Evolutionary conservation across 768 basidiomycete genomes (phyloP).

Genomic region (Omphalotus guepiniiformis): DNA sequence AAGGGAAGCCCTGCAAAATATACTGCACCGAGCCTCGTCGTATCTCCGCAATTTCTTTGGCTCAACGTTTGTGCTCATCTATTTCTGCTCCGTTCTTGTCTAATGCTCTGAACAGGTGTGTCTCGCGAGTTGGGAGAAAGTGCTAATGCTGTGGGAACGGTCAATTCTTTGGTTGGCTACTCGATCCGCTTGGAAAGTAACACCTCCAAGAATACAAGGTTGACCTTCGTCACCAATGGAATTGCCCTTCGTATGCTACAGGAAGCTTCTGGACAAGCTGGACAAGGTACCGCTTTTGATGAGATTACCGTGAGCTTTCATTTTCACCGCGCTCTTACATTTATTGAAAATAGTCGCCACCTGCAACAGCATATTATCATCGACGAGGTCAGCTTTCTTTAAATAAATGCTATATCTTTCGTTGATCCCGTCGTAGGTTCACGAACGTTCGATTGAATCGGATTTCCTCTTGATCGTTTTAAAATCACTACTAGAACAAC

Average conservation of each 20-base stretch:
- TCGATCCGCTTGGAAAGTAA: conserved; percentile 91
- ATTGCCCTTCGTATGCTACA: conserved; percentile 98
- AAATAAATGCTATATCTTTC: conserved; percentile 2
- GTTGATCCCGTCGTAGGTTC: conserved; percentile 51
- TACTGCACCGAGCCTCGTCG: conserved; percentile 94
- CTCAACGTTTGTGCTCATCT: conserved; percentile 54
- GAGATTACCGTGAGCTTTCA: conserved; percentile 76
- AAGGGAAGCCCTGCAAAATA: conserved; percentile 82
- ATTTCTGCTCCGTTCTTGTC: not conserved
- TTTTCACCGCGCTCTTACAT: conserved; percentile 2
- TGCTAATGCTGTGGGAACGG: conserved; percentile 71
- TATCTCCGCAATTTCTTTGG: conserved; percentile 94
- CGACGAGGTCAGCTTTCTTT: conserved; percentile 63
- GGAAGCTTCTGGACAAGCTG: conserved; percentile 63
- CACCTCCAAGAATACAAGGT: conserved; percentile 69
- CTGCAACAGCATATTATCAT: conserved; percentile 80
- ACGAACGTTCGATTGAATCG: conserved; percentile 95
- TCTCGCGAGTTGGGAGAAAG: conserved; percentile 89
- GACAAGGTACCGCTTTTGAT: conserved; percentile 80
- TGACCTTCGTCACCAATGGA: conserved; percentile 89
- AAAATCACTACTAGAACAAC: conserved; percentile 71
- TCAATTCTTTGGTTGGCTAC: conserved; percentile 83
- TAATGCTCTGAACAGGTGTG: conserved; percentile 42
- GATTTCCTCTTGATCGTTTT: conserved; percentile 95
- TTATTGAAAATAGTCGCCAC: not conserved